Conservation (phyloP, 257 asterid genomes). For the Solanum appendiculatum region DNA sequence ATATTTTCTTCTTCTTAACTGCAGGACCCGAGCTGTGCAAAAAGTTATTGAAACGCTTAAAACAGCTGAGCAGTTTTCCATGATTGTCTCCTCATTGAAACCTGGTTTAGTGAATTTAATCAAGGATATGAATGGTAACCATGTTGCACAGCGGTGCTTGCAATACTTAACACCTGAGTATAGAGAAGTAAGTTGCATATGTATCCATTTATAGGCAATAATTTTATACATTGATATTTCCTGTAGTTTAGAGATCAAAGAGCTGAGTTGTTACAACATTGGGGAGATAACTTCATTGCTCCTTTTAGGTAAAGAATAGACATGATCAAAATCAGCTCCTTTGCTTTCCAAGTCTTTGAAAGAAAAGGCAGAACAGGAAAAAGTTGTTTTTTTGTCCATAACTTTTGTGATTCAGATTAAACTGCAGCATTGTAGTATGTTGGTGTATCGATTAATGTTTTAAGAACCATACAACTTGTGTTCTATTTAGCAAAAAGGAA, state of each 20-base stretch:
- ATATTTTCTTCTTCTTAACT: neutral
- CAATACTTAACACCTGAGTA: slow-evolving; percentile 68
- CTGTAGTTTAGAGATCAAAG: neutral
- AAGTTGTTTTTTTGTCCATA: neutral
- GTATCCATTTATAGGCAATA: neutral
- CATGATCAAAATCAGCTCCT: neutral
- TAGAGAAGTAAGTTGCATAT: slow-evolving; percentile 45
- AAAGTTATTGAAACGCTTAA: slow-evolving; percentile 84
- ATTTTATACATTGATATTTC: neutral
- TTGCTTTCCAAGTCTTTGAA: neutral
- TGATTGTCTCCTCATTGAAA: slow-evolving; percentile 71
- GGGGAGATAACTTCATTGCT: neutral
- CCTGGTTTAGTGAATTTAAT: slow-evolving; percentile 84
- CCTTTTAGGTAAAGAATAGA: neutral
- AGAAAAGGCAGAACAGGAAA: neutral
- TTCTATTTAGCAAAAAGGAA: neutral
- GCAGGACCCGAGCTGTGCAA: slow-evolving; percentile 94
- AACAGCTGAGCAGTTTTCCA: slow-evolving; percentile 51
- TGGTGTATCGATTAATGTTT: neutral
- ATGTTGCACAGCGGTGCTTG: slow-evolving; percentile 84
- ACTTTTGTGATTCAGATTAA: neutral
- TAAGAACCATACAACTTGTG: neutral
- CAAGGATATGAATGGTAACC: slow-evolving; percentile 85
- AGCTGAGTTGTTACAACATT: neutral
- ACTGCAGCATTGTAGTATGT: neutral